Evolutionary conservation across 2,329 filamentous ascomycete species (phyloP).

Genomic region (Fusarium concolor): DNA sequence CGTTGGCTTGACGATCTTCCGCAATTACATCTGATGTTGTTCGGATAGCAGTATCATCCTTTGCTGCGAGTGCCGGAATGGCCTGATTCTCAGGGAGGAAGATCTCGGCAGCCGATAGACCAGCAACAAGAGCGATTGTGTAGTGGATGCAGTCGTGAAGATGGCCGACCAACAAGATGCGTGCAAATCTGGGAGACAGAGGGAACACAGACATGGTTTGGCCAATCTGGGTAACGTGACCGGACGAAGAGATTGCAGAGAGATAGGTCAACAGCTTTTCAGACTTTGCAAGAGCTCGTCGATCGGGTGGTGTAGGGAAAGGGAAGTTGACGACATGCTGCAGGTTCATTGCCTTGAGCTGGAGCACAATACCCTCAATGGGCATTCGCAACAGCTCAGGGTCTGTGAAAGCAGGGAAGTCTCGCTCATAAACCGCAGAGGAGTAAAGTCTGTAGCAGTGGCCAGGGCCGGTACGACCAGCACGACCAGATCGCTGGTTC

Average conservation of each 20-base stretch:
- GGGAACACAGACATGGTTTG: conserved; percentile 89
- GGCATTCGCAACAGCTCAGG: conserved; percentile 93
- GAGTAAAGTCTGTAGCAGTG: conserved; percentile 97
- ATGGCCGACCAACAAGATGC: conserved; percentile 90
- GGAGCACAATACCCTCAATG: conserved; percentile 90
- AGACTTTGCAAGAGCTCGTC: conserved; percentile 79
- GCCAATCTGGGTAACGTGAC: conserved; percentile 82
- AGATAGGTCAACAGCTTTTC: conserved; percentile 89
- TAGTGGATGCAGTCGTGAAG: conserved; percentile 85
- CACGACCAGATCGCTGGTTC: conserved; percentile 90
- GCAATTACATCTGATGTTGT: conserved; percentile 77
- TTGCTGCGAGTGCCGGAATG: conserved; percentile 66
- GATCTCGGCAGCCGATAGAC: conserved; percentile 86
- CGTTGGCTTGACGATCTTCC: conserved; percentile 75
- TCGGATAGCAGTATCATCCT: conserved; percentile 61
- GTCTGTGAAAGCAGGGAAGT: conserved; percentile 86
- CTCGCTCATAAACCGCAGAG: conserved; percentile 90
- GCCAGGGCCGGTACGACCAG: conserved; percentile 92
- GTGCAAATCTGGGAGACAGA: conserved; percentile 87
- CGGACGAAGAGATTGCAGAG: conserved; percentile 77
- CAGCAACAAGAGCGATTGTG: conserved; percentile 88
- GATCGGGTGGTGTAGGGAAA: conserved; percentile 90
- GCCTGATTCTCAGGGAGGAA: conserved; percentile 86
- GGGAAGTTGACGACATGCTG: conserved; percentile 94
- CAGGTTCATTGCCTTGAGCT: conserved; percentile 94